phyloP scores from a whole-genome alignment of 176 grass and related monocot species.

The Avena sativa region DNA sequence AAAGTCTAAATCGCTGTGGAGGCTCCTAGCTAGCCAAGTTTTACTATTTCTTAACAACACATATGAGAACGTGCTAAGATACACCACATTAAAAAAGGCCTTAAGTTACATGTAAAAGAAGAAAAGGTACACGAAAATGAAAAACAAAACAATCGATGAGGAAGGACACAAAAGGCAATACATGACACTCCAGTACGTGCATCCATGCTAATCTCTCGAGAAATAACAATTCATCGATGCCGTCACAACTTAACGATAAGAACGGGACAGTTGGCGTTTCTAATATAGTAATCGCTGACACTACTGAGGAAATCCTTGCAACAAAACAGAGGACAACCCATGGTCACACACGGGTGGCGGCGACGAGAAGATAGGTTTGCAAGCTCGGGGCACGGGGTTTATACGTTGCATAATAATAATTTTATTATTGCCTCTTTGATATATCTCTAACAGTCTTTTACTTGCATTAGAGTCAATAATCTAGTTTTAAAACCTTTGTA shows the following conservation, averaged over 20 bases:
- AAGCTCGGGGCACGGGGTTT: background rate
- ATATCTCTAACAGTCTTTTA: too few species aligned
- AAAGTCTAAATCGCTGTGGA: too few species aligned
- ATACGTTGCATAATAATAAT: background rate
- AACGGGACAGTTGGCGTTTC: slow-evolving; percentile 66
- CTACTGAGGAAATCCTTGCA: slow-evolving; percentile 78
- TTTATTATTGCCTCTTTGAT: too few species aligned
- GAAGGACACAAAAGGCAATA: too few species aligned
- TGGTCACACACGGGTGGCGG: slow-evolving; percentile 17
- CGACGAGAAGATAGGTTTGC: slow-evolving; percentile 16
- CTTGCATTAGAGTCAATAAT: too few species aligned
- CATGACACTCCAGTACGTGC: too few species aligned
- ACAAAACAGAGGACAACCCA: background rate
- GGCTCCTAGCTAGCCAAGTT: too few species aligned
- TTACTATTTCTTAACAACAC: too few species aligned
- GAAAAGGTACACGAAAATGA: background rate
- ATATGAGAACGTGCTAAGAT: too few species aligned
- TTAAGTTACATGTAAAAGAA: background rate
- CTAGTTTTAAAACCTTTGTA: too few species aligned
- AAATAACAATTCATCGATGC: background rate
- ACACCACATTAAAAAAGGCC: too few species aligned
- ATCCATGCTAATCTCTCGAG: background rate
- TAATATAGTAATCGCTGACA: slow-evolving; percentile 76
- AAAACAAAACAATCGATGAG: background rate
- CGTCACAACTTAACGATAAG: slow-evolving; percentile 56